Conservation (phyloP, 2,329 filamentous ascomycete species). For the Sporothrix pseudoabietina region DNA sequence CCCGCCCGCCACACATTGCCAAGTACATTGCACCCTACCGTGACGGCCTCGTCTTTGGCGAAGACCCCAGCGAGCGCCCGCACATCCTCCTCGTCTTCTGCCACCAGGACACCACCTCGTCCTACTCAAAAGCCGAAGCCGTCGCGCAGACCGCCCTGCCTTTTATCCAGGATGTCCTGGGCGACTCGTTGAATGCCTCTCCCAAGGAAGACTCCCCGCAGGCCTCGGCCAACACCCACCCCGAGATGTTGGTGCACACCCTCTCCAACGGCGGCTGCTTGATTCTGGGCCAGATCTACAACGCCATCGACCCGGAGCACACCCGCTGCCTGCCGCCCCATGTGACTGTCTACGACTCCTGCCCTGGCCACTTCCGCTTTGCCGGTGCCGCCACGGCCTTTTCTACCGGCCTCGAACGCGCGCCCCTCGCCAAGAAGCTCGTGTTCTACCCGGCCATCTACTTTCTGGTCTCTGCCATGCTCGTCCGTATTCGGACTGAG, state of each 20-base stretch:
- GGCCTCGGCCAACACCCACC: constrained; percentile 38
- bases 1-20: constrained; percentile 52
- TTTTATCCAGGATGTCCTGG: constrained; percentile 43
- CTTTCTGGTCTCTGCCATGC: constrained; percentile 41
- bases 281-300: constrained; percentile 46
- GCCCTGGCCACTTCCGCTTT: constrained; percentile 51
- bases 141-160: constrained; percentile 47
- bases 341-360: constrained; percentile 52
- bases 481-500: constrained; percentile 38
- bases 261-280: constrained; percentile 58
- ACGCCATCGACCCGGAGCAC: constrained; percentile 32
- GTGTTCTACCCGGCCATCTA: constrained; percentile 35
- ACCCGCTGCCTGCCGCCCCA: constrained; percentile 45
- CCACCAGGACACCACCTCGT: constrained; percentile 44
- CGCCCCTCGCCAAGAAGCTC: constrained; percentile 35
- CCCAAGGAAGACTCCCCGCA: background rate
- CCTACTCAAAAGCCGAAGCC: constrained; percentile 39
- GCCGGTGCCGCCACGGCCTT: constrained; percentile 30
- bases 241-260: constrained; percentile 48
- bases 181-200: constrained; percentile 1
- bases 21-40: constrained; percentile 55
- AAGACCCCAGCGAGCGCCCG: constrained; percentile 45
- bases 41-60: constrained; percentile 31
- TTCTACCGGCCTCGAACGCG: constrained; percentile 10
- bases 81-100: constrained; percentile 54